Percentiles rank a stretch among this genome's conserved stretches.
phyloP scores from a whole-genome alignment of 1,139 yeast genomes.

The Nadsonia starkeyi-henricii region DNA sequence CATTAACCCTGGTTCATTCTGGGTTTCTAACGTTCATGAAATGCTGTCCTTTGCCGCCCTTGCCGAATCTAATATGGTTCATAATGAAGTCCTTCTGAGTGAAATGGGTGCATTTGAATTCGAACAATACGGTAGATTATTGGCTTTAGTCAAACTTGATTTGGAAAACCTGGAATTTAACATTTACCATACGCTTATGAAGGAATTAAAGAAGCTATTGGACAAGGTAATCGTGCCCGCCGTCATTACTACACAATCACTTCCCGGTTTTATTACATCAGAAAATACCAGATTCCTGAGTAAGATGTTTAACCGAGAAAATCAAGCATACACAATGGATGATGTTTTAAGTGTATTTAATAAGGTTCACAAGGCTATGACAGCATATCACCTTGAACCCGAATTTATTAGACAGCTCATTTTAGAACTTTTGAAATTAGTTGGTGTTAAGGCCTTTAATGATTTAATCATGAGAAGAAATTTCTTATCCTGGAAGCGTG shows the following conservation, averaged over 20 bases:
- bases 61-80: constrained; percentile 81
- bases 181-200: constrained; percentile 96
- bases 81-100: constrained; percentile 62
- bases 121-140: constrained; percentile 77
- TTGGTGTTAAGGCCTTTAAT: constrained; percentile 91
- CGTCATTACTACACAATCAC: constrained; percentile 82
- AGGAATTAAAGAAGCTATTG: constrained; percentile 79
- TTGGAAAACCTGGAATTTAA: constrained; percentile 86
- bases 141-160: constrained; percentile 87
- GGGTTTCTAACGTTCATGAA: constrained; percentile 96
- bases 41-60: constrained; percentile 86
- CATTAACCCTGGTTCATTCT: constrained; percentile 87
- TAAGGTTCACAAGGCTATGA: constrained; percentile 87
- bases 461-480: constrained; percentile 91
- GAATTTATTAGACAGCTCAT: constrained; percentile 80
- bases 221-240: constrained; percentile 91
- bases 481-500: constrained; percentile 95
- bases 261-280: constrained; percentile 91
- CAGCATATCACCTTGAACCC: constrained; percentile 74
- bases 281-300: constrained; percentile 76
- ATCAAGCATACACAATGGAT: constrained; percentile 81
- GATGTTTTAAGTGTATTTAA: constrained; percentile 83
- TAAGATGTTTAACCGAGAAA: constrained; percentile 52
- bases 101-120: constrained; percentile 88
- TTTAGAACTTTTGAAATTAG: constrained; percentile 67